phyloP scores from a whole-genome alignment of 345 rosid genomes.

The Salix purpurea region DNA sequence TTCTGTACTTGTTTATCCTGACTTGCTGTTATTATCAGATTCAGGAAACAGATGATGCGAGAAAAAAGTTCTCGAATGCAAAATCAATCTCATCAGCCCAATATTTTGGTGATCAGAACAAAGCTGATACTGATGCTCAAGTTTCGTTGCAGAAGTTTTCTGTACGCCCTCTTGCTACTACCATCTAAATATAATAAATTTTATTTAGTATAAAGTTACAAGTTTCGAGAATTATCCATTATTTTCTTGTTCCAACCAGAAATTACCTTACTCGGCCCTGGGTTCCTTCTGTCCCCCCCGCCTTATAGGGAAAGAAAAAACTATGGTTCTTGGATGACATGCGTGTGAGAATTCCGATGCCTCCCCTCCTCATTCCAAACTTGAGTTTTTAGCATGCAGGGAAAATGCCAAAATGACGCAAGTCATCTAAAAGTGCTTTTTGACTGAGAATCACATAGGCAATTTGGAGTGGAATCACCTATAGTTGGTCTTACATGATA shows the following conservation, averaged over 20 bases:
- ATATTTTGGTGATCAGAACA: slow-evolving; percentile 67
- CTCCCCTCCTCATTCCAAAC: not conserved
- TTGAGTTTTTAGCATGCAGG: not conserved
- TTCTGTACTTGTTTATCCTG: not conserved
- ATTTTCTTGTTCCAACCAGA: not conserved
- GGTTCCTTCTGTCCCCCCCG: not conserved
- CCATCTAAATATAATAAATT: not conserved
- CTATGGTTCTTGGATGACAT: not conserved
- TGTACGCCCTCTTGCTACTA: slow-evolving; percentile 39
- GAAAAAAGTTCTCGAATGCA: slow-evolving; percentile 92
- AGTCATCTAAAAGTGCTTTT: not conserved
- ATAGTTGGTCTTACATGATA: not conserved
- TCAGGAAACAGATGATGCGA: slow-evolving; percentile 92
- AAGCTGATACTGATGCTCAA: slow-evolving; percentile 63
- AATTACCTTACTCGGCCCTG: not conserved
- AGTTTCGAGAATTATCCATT: not conserved
- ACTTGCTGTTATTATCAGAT: slow-evolving; percentile 41
- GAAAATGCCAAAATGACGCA: not conserved
- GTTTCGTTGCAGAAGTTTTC: slow-evolving; percentile 83
- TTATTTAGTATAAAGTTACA: not conserved
- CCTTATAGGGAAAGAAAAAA: not conserved
- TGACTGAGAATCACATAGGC: not conserved
- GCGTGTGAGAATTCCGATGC: not conserved
- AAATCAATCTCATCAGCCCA: slow-evolving; percentile 98
- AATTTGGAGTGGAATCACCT: not conserved